Percentiles rank a stretch among this genome's conserved stretches.
These are phyloP conservation scores for Fusarium sp. DNA, from an alignment of 2,329 filamentous ascomycete genomes.

Conservation along the genomic window DNA sequence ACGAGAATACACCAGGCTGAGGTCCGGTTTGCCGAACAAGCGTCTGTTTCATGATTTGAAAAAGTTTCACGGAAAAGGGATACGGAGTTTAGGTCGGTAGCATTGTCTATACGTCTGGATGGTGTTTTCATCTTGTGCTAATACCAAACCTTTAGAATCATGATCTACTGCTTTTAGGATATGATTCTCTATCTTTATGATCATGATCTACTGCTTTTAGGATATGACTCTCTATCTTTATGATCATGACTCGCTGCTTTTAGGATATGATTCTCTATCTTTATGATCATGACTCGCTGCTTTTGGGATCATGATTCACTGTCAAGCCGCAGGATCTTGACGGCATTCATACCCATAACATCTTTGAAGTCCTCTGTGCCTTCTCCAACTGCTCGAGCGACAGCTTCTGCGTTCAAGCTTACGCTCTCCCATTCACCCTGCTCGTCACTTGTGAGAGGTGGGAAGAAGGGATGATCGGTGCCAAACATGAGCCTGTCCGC, in stretches of 20 bases:
- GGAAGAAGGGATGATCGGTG: constrained; percentile 89
- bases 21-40: constrained; percentile 54
- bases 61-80: constrained; percentile 8
- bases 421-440: constrained; percentile 80
- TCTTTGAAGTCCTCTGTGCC: constrained; percentile 63
- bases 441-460: constrained; percentile 76
- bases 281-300: constrained; percentile 42
- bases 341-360: constrained; percentile 73
- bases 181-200: constrained; percentile 13
- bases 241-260: constrained; percentile 41
- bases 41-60: constrained; percentile 31
- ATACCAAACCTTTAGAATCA: constrained; percentile 42
- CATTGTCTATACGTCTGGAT: constrained; percentile 35
- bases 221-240: constrained; percentile 2
- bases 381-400: constrained; percentile 65
- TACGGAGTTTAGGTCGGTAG: constrained; percentile 38
- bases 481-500: constrained; percentile 83
- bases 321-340: constrained; percentile 62
- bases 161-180: constrained; percentile 29
- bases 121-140: constrained; percentile 39
- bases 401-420: constrained; percentile 65
- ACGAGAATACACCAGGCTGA: constrained; percentile 57
- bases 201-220: constrained; percentile 38
- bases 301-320: constrained; percentile 22
- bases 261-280: neutral